These are phyloP conservation scores for Venustampulla echinocandica DNA, from an alignment of 495 filamentous ascomycete species.

Conservation along the genomic window DNA sequence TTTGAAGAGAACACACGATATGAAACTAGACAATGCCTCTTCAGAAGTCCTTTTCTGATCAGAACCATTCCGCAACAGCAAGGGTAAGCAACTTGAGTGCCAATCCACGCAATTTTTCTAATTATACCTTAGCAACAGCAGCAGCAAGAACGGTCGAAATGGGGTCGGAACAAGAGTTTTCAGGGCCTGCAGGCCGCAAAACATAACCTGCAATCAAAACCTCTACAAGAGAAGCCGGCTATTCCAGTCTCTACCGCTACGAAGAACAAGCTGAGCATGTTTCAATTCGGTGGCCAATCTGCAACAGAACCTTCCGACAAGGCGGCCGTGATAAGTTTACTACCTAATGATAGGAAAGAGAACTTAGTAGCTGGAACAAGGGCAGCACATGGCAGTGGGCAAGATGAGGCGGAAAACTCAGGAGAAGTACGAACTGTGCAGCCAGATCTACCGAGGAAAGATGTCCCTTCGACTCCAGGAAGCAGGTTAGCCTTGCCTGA, in stretches of 20 bases:
- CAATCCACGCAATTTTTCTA: not conserved
- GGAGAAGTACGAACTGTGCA: not conserved
- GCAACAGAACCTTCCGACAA: conserved; percentile 5
- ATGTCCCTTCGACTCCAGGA: conserved; percentile 64
- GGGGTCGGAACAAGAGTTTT: conserved; percentile 41
- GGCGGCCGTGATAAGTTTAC: conserved; percentile 5
- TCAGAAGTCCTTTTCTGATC: conserved; percentile 44
- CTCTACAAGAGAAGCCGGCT: conserved; percentile 18
- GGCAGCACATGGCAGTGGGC: not conserved
- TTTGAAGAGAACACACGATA: too few relatives aligned
- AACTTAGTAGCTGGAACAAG: conserved; percentile 6
- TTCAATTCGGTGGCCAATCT: conserved; percentile 29
- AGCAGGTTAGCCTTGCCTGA: conserved; percentile 69
- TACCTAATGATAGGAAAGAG: conserved; percentile 16
- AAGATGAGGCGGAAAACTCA: not conserved
- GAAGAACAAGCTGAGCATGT: conserved; percentile 41
- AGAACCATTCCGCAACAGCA: conserved; percentile 25
- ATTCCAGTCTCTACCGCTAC: conserved; percentile 38
- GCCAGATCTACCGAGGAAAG: conserved; percentile 13
- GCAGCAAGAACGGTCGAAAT: conserved; percentile 32
- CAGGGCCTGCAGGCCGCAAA: conserved; percentile 20
- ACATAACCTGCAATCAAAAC: conserved; percentile 22
- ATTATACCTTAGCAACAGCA: conserved; percentile 4
- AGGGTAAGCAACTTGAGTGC: conserved; percentile 5
- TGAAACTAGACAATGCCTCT: too few relatives aligned